Base-by-base conservation (phyloP, 2,329 filamentous ascomycete species). In the Orbilia brochopaga region DNA sequence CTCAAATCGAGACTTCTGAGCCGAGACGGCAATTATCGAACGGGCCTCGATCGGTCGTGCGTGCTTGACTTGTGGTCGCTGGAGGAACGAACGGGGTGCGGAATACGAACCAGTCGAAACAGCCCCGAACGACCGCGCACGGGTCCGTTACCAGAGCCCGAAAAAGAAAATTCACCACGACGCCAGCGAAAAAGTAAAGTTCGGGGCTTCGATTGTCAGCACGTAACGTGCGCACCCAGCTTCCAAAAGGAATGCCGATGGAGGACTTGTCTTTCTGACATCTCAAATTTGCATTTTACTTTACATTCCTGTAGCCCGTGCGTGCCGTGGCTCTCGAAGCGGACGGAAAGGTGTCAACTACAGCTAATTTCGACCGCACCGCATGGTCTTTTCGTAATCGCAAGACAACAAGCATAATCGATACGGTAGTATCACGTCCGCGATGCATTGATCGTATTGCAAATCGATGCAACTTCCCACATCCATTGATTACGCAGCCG, bases 41-140 rank as follows among this genome's bases (percentile, higher is more conserved):
- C 44, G 44, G 40, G 8, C n/a, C 19, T 48, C 44, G 44, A 19
- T 19, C 19, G n/a, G n/a, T n/a, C 44, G 44, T 6, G 2, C 17
- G 44, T 48, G 11, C 15, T 48, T 48, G 44, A 21, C 21, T 48
- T 10, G n/a, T 21, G 44, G 15, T 21, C n/a, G 44, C 44, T 48
- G n/a, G 44, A 48, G 17, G 44, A 10, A 48, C 44, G 21, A 48
- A 48, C 44, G 17, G 44, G 44, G 44, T 21, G 44, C 44, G 44
- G 44, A 17, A 48, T 48, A 48, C 44, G 44, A 32, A 48, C 19
- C 44, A 48, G n/a, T 17, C 44, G 44, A 32, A 48, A 48, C 44
- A 48, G n/a, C 44, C 44, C 44, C 44, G 44, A 19, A 48, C 44
- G 44, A 17, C 44, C 44, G 44, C 44, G 44, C 44, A 48, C 44